phyloP scores from a whole-genome alignment of 345 rosid species.

The Draba incana region DNA sequence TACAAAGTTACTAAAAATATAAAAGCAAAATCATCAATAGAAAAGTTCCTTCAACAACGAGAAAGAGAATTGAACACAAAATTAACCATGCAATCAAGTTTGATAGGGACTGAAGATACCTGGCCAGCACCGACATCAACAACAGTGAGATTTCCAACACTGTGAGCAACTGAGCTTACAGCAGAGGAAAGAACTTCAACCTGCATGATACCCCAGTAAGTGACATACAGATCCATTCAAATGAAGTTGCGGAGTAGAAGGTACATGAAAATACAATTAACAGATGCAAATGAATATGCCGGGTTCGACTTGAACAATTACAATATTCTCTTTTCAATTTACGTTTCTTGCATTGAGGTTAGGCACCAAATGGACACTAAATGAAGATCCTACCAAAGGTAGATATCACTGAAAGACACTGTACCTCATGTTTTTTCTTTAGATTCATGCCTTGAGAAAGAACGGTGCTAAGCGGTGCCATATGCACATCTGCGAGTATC shows the following conservation, averaged over 20 bases:
- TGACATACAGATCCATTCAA: conserved; percentile 6
- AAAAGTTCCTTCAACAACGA: not conserved
- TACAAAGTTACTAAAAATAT: conserved; percentile 1
- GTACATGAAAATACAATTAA: conserved; percentile 2
- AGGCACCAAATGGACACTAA: conserved; percentile 17
- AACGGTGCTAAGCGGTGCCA: conserved; percentile 59
- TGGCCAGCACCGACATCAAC: conserved; percentile 97
- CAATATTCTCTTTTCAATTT: not conserved
- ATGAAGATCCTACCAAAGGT: not conserved
- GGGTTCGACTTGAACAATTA: not conserved
- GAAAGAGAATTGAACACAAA: conserved; percentile 14
- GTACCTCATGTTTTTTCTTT: conserved; percentile 91
- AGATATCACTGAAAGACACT: conserved; percentile 8
- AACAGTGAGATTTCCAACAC: conserved; percentile 57
- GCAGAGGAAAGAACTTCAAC: conserved; percentile 88
- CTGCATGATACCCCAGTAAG: conserved; percentile 47
- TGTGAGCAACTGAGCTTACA: conserved; percentile 60
- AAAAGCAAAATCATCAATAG: conserved; percentile 2
- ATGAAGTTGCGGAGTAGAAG: conserved; percentile 17
- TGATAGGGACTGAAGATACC: conserved; percentile 45
- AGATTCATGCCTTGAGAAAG: conserved; percentile 89
- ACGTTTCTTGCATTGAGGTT: not conserved
- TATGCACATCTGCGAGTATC: conserved; percentile 56
- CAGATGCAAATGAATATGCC: not conserved
- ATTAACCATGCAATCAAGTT: conserved; percentile 5